Base-by-base conservation (phyloP, 495 filamentous ascomycete species). In the Friedmanniomyces simplex region DNA sequence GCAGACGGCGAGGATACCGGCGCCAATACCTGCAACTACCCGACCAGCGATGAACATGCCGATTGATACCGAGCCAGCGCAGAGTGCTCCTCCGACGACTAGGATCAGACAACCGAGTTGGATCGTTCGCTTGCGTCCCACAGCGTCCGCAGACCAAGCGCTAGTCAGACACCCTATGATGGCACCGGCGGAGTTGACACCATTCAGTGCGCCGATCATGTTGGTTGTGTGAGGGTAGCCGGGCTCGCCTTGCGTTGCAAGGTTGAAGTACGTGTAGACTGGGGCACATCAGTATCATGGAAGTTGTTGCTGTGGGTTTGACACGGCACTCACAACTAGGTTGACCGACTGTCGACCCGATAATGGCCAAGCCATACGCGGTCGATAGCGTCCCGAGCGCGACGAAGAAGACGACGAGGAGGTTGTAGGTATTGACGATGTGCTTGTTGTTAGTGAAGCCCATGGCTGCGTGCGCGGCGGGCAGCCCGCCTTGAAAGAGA, bases 261-360 rank as follows among this genome's bases (percentile, higher is more conserved):
- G 57, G 51, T 59, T 56, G 25, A 67, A 63, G 50, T 64, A 65
- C 3, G 49, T 54, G 51, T 67, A 67, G 52, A 67, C 53, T 56
- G 37, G 24, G 24, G 8, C 7, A 37, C 21, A 28, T 52, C 34
- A 52, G 37, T 37, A 3, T n/a, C n/a, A n/a, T n/a, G n/a, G n/a
- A n/a, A 16, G 13, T 8, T 5, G 10, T 13, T 18, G 16, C 32
- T 36, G 22, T 13, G 7, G 12, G 16, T n/a, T 36, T 12, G 6
- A 28, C 11, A 10, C 21, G 5, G 25, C 8, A 54, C 53, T 47
- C 48, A 56, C 53, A 79, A 61, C 69, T 72, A 11, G 75, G 75
- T 55, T 78, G 77, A 21, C 77, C 77, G 54, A 80, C 74, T 0
- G 77, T 78, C 46, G 75, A 77, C 11, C 67, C 63, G 46, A 80